Evolutionary conservation across 345 rosid genomes (phyloP), one percentile per base, ranked within the genome.

Genomic region (Orychophragmus violaceus): DNA sequence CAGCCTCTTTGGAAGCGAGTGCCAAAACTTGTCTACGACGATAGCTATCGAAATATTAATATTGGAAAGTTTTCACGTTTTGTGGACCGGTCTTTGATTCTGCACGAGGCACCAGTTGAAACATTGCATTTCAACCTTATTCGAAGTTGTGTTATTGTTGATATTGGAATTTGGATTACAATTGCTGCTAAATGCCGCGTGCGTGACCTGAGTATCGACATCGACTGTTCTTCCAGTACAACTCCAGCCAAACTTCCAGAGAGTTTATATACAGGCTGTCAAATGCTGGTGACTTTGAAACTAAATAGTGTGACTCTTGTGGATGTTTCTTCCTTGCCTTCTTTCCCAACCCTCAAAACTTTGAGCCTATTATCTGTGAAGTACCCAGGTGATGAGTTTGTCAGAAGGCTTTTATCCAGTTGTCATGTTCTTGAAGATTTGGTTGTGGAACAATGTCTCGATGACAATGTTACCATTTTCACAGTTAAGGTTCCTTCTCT

Each of bases 341-440:
- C 29, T 30, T 46, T 62, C 35, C 61, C 60, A 52, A 42, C 24
- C 12, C 63, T 66, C 8, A 44, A 32, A 8, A 33, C 5, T 0
- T 6, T 74, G 42, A 12, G 5, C 3, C 77, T 74, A 17, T 0
- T 1, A 16, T 37, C 18, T 10, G 11, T 53, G 1, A 27, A 14
- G 61, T 67, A 42, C 18, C 45, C 45, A n/a, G 14, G 45, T 39
- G 19, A n/a, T 39, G 39, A 27, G 5, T 59, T 68, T 29, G 17
- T 51, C 22, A 35, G n/a, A 1, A 23, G 29, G 4, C 59, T 72
- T 9, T 25, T 72, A 59, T 65, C 66, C 0, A 28, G 17, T 5
- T 74, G 77, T 33, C 64, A 49, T 11, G 32, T 67, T 23, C 68
- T 67, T n/a, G 59, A 67, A 59, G 25, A 33, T 36, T 48, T 71